A percentile compares a stretch with the other conserved stretches of the same genome.
Evolutionary conservation across 352 stramenopile genomes (phyloP).

Genomic region (Phytophthora sansomeana): DNA sequence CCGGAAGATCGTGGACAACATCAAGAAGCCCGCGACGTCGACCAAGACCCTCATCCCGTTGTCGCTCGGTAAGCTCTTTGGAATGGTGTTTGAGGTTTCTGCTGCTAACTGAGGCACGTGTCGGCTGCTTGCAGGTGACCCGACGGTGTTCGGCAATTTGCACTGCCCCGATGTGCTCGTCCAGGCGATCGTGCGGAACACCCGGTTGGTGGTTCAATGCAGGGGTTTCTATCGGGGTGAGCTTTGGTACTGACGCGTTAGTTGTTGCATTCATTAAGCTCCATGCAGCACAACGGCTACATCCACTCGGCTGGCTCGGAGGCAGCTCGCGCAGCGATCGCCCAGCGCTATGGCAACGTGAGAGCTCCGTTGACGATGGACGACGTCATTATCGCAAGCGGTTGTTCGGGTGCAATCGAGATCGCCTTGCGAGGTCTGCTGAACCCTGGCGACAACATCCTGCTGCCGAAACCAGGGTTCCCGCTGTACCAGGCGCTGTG

Average conservation of each 20-base stretch:
- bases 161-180: conserved; percentile 90
- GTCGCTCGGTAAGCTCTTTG: conserved; percentile 70
- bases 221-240: neutral
- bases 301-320: conserved; percentile 92
- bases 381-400: conserved; percentile 94
- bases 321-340: conserved; percentile 90
- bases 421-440: conserved; percentile 92
- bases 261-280: conserved; percentile 40
- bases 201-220: conserved; percentile 41
- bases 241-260: neutral
- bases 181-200: conserved; percentile 73
- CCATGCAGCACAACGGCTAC: conserved; percentile 93
- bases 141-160: conserved; percentile 94
- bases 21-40: conserved; percentile 90
- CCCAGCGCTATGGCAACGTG: conserved; percentile 73
- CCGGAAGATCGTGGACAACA: conserved; percentile 95
- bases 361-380: conserved; percentile 80
- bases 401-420: conserved; percentile 94
- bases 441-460: conserved; percentile 92
- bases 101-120: neutral
- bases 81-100: neutral
- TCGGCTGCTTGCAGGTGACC: conserved; percentile 70
- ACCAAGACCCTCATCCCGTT: conserved; percentile 94
- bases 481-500: conserved; percentile 96
- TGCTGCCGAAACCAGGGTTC: conserved; percentile 95